Evolutionary conservation across 768 basidiomycete species (phyloP).

Genomic region (Pleurotus pulmonarius): DNA sequence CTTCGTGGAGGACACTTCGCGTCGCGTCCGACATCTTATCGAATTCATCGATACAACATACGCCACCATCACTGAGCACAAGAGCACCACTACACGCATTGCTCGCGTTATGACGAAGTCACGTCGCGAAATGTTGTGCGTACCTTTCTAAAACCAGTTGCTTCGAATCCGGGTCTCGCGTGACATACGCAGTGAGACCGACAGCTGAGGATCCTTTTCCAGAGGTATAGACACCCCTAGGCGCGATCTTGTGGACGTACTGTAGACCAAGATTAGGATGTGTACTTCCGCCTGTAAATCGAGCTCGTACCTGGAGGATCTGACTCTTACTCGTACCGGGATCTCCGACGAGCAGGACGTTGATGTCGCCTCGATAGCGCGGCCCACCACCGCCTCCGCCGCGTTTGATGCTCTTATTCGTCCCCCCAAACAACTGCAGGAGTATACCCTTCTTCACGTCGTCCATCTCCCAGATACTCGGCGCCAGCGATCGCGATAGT

Average conservation of each 20-base stretch:
- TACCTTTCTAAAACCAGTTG: constrained; percentile 96
- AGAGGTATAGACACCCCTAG: constrained; percentile 94
- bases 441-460: constrained; percentile 99
- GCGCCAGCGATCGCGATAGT: constrained; percentile 82
- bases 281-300: not conserved
- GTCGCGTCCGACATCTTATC: constrained; percentile 99
- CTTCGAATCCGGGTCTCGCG: constrained; percentile 96
- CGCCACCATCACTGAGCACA: constrained; percentile 92
- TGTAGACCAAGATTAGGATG: constrained; percentile 23
- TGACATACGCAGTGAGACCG: constrained; percentile 97
- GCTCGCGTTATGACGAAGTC: not conserved
- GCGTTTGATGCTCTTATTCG: constrained; percentile 90
- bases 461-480: constrained; percentile 97
- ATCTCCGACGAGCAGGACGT: constrained; percentile 94
- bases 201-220: constrained; percentile 99
- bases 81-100: constrained; percentile 70
- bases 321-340: constrained; percentile 97
- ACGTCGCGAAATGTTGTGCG: constrained; percentile 11
- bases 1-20: constrained; percentile 97
- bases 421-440: constrained; percentile 94
- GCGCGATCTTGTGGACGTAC: constrained; percentile 99
- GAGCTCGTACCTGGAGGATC: constrained; percentile 70
- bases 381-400: constrained; percentile 97
- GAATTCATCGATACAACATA: constrained; percentile 98
- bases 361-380: constrained; percentile 96